phyloP scores from a whole-genome alignment of 805 yeast genomes.

The Kregervanrija fluxuum region DNA sequence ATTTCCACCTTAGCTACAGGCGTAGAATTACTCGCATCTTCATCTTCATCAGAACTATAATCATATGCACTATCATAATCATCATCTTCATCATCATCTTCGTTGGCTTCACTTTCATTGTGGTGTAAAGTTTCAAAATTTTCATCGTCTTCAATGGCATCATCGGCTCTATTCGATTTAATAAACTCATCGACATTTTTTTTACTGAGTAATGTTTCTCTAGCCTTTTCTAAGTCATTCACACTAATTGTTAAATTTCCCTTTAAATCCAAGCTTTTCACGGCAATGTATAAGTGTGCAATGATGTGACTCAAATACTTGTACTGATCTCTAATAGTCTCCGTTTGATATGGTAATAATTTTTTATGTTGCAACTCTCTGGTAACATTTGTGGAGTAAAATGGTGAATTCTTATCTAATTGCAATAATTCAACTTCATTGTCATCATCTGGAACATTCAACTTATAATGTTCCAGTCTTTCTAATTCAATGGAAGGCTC shows the following conservation, averaged over 20 bases:
- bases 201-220: constrained; percentile 15
- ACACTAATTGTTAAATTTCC: constrained; percentile 63
- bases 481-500: constrained; percentile 15
- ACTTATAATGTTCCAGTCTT: constrained; percentile 28
- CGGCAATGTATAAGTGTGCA: constrained; percentile 70
- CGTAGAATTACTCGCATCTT: constrained; percentile 30
- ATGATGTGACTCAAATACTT: constrained; percentile 74
- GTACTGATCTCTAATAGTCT: constrained; percentile 59
- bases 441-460: constrained; percentile 54
- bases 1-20: constrained; percentile 57
- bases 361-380: constrained; percentile 19
- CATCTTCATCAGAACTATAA: constrained; percentile 30
- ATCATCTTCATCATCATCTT: constrained; percentile 32
- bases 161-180: constrained; percentile 23
- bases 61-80: constrained; percentile 32
- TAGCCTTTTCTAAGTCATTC: constrained; percentile 49
- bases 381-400: constrained; percentile 17
- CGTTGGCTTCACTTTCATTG: constrained; percentile 27
- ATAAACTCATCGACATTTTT: constrained; percentile 43
- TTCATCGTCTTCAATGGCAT: constrained; percentile 36
- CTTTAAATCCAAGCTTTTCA: constrained; percentile 64
- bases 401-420: constrained; percentile 16
- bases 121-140: constrained; percentile 20
- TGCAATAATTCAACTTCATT: constrained; percentile 21
- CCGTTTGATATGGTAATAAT: constrained; percentile 66